These are phyloP conservation scores for Nannizziopsis arthrosporioides DNA, from an alignment of 2,329 filamentous ascomycete genomes.

Conservation along the genomic window DNA sequence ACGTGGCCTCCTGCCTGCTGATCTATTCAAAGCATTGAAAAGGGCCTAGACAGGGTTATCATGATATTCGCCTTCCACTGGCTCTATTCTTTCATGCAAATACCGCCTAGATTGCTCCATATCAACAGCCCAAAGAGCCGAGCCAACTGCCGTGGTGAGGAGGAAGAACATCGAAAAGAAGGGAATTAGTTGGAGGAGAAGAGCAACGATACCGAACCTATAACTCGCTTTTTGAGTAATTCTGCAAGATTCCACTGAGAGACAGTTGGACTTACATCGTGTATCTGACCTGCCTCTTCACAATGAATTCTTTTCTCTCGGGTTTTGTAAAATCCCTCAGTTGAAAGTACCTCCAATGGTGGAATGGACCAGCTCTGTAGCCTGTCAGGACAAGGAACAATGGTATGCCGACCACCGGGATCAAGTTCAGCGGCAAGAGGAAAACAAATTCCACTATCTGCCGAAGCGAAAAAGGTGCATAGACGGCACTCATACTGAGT, in stretches of 20 bases:
- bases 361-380: slow-evolving; percentile 72
- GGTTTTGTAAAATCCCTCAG: slow-evolving; percentile 62
- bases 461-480: slow-evolving; percentile 79
- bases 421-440: slow-evolving; percentile 71
- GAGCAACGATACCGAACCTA: slow-evolving; percentile 71
- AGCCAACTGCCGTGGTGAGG: slow-evolving; percentile 71
- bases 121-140: slow-evolving; percentile 73
- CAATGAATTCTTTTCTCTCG: slow-evolving; percentile 59
- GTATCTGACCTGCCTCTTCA: slow-evolving; percentile 63
- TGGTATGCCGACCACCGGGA: slow-evolving; percentile 70
- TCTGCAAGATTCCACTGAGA: background rate
- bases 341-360: slow-evolving; percentile 84
- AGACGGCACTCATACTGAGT: slow-evolving; percentile 62
- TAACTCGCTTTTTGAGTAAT: background rate
- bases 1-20: background rate
- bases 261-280: slow-evolving; percentile 50
- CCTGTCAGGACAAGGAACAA: slow-evolving; percentile 83
- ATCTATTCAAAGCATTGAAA: background rate
- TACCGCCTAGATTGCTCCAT: slow-evolving; percentile 45
- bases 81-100: slow-evolving; percentile 8
- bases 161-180: slow-evolving; percentile 89
- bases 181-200: slow-evolving; percentile 77
- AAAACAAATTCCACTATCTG: slow-evolving; percentile 78
- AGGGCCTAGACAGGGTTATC: slow-evolving; percentile 22
- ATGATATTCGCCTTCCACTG: slow-evolving; percentile 26